Percentiles rank a stretch among this genome's conserved stretches.
Conservation (phyloP, 768 basidiomycete species). For the Podaxis pistillaris region DNA sequence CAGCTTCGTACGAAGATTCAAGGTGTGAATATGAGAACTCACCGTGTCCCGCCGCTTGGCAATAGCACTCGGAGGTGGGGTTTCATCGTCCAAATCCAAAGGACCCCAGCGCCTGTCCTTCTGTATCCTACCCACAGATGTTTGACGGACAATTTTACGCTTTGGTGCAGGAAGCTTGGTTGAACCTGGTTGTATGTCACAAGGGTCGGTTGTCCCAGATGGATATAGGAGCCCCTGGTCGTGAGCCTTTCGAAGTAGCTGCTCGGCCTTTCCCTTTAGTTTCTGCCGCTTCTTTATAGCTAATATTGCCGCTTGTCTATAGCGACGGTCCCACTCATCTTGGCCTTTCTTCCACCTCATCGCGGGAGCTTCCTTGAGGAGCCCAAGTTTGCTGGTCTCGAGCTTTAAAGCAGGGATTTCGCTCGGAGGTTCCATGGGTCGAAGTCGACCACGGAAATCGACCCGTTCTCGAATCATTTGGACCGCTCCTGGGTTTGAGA, state of each 20-base stretch:
- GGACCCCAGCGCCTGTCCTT: constrained; percentile 49
- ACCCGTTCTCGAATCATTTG: constrained; percentile 75
- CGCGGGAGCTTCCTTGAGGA: constrained; percentile 72
- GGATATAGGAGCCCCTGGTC: constrained; percentile 42
- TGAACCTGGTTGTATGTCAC: background rate
- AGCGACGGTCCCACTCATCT: constrained; percentile 59
- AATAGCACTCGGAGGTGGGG: constrained; percentile 70
- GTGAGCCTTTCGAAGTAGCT: constrained; percentile 42
- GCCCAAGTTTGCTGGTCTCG: constrained; percentile 55
- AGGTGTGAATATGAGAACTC: constrained; percentile 17
- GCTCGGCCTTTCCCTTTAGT: constrained; percentile 43
- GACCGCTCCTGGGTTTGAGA: constrained; percentile 26
- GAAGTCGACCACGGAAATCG: constrained; percentile 52
- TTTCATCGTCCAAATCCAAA: constrained; percentile 61
- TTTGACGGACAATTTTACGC: constrained; percentile 7
- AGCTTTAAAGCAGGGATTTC: constrained; percentile 55
- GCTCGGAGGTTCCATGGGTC: constrained; percentile 61
- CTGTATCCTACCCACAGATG: constrained; percentile 32
- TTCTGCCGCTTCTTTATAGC: constrained; percentile 43
- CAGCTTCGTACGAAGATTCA: background rate
- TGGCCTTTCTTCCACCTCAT: constrained; percentile 66
- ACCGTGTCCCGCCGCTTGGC: constrained; percentile 70
- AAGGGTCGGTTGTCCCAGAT: background rate
- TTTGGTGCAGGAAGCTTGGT: background rate
- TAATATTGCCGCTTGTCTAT: constrained; percentile 35